Conservation (phyloP, 164 flowering plant genomes). For the Euptelea pleiosperma region DNA sequence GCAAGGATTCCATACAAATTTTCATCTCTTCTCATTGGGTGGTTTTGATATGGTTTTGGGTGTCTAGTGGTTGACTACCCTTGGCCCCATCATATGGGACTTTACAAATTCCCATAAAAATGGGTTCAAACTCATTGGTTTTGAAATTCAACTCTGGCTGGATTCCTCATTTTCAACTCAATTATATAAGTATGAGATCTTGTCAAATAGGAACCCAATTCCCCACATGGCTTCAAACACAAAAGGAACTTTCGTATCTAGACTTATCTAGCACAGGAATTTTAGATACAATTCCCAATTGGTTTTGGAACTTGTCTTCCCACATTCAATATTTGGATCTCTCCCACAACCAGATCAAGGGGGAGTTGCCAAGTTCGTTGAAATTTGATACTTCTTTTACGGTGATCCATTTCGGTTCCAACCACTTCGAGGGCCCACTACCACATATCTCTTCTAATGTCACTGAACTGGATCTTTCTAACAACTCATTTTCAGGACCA, state of each 20-base stretch:
- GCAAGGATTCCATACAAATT: too few relatives aligned
- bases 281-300: background rate
- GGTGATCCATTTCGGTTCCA: conserved; percentile 1
- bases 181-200: too few relatives aligned
- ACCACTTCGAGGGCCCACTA: conserved; percentile 2
- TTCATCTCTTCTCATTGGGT: too few relatives aligned
- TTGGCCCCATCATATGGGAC: too few relatives aligned
- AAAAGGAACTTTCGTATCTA: background rate
- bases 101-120: too few relatives aligned
- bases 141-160: too few relatives aligned
- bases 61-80: too few relatives aligned
- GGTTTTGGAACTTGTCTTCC: conserved; percentile 7
- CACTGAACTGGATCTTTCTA: background rate
- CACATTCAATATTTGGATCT: background rate
- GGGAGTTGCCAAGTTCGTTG: background rate
- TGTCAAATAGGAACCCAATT: background rate
- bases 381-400: too few relatives aligned
- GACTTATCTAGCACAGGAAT: conserved; percentile 5
- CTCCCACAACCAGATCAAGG: conserved; percentile 5
- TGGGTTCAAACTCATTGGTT: too few relatives aligned
- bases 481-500: conserved; percentile 8
- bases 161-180: too few relatives aligned
- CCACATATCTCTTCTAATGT: background rate
- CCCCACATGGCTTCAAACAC: conserved; percentile 3
- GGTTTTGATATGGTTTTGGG: too few relatives aligned